Conservation (phyloP, 2,329 filamentous ascomycete genomes). For the Coniochaeta prunicola region DNA sequence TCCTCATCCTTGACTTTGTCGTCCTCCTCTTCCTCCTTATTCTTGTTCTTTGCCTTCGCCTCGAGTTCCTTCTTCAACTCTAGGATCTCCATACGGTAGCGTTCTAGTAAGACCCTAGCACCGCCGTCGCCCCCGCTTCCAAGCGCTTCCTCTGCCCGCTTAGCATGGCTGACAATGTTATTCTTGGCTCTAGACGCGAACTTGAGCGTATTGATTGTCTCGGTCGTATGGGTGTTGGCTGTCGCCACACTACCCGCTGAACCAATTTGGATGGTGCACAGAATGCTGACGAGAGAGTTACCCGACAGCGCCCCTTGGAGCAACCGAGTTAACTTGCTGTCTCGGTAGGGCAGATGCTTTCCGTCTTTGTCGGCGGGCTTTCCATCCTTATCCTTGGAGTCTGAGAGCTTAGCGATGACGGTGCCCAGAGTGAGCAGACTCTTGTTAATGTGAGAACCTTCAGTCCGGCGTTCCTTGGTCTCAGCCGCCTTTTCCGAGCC, state of each 20-base stretch:
- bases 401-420: slow-evolving; percentile 88
- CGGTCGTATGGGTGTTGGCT: slow-evolving; percentile 68
- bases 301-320: slow-evolving; percentile 89
- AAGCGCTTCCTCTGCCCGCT: slow-evolving; percentile 84
- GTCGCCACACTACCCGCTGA: slow-evolving; percentile 63
- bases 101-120: slow-evolving; percentile 79
- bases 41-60: slow-evolving; percentile 64
- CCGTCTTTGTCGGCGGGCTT: slow-evolving; percentile 71
- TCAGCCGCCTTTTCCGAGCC: slow-evolving; percentile 95
- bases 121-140: slow-evolving; percentile 76
- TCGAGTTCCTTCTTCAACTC: slow-evolving; percentile 78
- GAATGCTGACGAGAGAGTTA: slow-evolving; percentile 90
- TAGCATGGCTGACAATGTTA: slow-evolving; percentile 94
- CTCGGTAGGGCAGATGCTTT: slow-evolving; percentile 91
- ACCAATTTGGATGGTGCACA: slow-evolving; percentile 94
- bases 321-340: slow-evolving; percentile 92
- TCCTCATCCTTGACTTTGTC: slow-evolving; percentile 57
- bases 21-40: slow-evolving; percentile 54
- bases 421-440: slow-evolving; percentile 90
- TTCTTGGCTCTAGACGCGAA: slow-evolving; percentile 97
- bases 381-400: slow-evolving; percentile 74
- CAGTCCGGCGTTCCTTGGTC: slow-evolving; percentile 84
- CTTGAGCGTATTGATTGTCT: slow-evolving; percentile 93
- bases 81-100: slow-evolving; percentile 88
- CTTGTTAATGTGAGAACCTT: slow-evolving; percentile 98